Conservation (phyloP, 345 rosid species). For the Eucalyptus albens region DNA sequence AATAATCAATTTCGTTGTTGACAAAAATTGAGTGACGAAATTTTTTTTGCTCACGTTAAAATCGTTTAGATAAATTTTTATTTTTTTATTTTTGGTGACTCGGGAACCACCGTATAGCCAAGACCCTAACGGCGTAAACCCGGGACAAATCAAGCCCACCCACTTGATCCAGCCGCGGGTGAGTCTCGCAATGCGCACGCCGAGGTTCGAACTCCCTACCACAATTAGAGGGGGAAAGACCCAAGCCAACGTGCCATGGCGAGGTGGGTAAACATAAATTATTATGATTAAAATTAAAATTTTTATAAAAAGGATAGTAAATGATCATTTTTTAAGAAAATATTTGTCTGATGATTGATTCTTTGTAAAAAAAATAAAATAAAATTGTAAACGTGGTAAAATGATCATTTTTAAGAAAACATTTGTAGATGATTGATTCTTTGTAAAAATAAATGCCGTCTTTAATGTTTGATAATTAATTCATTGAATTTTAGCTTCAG, state of each 20-base stretch:
- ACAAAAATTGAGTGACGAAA: not conserved
- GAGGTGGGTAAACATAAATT: not conserved
- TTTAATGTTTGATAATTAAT: not conserved
- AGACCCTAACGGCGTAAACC: too few relatives aligned
- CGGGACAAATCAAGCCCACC: too few relatives aligned
- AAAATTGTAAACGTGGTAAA: not conserved
- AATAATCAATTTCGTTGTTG: not conserved
- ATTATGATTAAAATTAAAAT: not conserved
- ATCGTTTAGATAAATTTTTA: not conserved
- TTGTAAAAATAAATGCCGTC: not conserved
- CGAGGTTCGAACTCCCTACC: too few relatives aligned
- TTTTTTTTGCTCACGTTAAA: rapidly evolving
- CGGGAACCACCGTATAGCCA: rapidly evolving
- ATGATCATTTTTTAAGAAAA: too few relatives aligned
- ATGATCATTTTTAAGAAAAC: not conserved
- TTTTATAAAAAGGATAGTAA: too few relatives aligned
- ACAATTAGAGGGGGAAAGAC: too few relatives aligned
- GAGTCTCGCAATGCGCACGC: too few relatives aligned
- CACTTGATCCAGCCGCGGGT: too few relatives aligned
- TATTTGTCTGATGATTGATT: too few relatives aligned
- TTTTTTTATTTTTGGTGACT: not conserved
- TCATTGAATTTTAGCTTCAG: not conserved
- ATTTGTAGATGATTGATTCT: not conserved
- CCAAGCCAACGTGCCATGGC: rapidly evolving
- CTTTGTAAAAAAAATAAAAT: too few relatives aligned